Conservation (phyloP, 2,329 filamentous ascomycete genomes). For the Hymenoscyphus albidus region DNA sequence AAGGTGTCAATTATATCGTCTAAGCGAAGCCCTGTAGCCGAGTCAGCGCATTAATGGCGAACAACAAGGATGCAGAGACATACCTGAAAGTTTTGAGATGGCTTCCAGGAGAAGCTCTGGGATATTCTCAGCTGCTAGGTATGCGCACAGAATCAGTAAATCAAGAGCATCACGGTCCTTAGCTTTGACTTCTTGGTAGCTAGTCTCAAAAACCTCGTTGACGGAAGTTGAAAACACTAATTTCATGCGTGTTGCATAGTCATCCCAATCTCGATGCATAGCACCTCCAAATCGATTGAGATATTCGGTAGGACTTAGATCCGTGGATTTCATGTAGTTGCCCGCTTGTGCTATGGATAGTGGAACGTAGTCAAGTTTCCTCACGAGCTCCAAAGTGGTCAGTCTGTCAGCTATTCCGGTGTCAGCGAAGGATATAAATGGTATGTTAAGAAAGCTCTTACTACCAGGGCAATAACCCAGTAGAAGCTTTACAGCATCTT, state of each 20-base stretch:
- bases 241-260: conserved; percentile 3
- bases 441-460: neutral
- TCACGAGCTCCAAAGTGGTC: neutral
- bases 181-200: conserved; percentile 1
- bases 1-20: conserved; percentile 5
- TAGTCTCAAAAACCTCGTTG: neutral
- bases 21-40: neutral
- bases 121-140: neutral
- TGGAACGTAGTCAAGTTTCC: neutral
- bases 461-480: neutral
- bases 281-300: neutral
- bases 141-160: conserved; percentile 1
- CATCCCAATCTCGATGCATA: neutral
- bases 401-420: neutral
- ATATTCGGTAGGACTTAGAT: neutral
- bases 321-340: neutral
- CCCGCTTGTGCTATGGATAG: neutral
- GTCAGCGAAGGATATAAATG: neutral
- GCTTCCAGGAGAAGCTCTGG: neutral
- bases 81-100: neutral
- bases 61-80: no score
- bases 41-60: neutral
- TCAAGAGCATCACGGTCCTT: conserved; percentile 5
- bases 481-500: neutral
- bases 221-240: conserved; percentile 3